Conservation (phyloP, 345 rosid genomes). For the Citrus sp. region DNA sequence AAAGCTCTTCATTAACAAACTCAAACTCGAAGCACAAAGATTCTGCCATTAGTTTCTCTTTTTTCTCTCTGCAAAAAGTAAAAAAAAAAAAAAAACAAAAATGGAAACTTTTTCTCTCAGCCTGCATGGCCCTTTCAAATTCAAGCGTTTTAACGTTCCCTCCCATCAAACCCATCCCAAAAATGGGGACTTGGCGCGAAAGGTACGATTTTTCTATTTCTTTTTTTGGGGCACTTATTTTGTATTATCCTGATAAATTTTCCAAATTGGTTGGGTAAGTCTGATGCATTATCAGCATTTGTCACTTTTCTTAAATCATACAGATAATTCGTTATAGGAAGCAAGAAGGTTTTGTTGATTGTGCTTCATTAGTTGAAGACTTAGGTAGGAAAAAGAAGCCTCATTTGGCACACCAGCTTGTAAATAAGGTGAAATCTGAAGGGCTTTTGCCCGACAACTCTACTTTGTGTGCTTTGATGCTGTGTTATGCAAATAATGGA, state of each 20-base stretch:
- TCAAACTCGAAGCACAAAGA: neutral
- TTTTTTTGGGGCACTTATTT: too few species aligned
- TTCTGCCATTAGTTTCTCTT: neutral
- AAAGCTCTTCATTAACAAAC: neutral
- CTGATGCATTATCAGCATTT: neutral
- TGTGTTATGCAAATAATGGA: constrained; percentile 45
- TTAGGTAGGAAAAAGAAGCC: constrained; percentile 30
- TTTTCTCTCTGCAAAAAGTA: too few species aligned
- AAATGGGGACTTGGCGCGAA: constrained; percentile 18
- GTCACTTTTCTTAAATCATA: neutral
- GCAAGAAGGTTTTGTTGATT: constrained; percentile 33
- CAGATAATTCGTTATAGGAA: constrained; percentile 34
- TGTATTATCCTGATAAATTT: neutral
- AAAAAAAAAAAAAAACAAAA: neutral
- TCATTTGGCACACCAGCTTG: constrained; percentile 40
- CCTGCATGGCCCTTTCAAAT: constrained; percentile 10
- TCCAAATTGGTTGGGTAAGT: neutral
- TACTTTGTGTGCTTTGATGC: constrained; percentile 49
- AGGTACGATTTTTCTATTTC: neutral
- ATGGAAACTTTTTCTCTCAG: neutral
- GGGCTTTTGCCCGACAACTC: constrained; percentile 26
- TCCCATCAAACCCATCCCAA: constrained; percentile 21
- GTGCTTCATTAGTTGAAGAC: constrained; percentile 32
- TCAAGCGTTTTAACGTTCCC: constrained; percentile 7
- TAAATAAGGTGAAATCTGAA: constrained; percentile 39